Evolutionary conservation across 176 grass and related monocot genomes (phyloP).

Genomic region (Lolium multiflorum): DNA sequence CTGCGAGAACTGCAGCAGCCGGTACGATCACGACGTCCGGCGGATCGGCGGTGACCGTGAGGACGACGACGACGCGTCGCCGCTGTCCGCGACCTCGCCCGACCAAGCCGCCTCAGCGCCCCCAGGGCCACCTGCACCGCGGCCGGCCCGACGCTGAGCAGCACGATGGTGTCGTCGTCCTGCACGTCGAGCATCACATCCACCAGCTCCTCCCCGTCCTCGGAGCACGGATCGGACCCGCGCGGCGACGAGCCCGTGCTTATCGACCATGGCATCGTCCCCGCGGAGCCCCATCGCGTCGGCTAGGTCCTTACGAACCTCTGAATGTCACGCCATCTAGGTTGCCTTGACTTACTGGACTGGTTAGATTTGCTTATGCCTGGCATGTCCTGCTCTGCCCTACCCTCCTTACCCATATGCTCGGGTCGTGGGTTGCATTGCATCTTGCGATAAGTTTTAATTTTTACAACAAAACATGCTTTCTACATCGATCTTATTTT

Average conservation of each 20-base stretch:
- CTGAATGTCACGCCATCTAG: too few relatives aligned
- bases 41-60: constrained; percentile 80
- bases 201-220: constrained; percentile 93
- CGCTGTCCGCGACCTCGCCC: constrained; percentile 25
- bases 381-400: too few relatives aligned
- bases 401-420: too few relatives aligned
- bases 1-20: constrained; percentile 89
- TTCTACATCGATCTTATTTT: too few relatives aligned
- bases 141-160: constrained; percentile 92
- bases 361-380: too few relatives aligned
- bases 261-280: constrained; percentile 61
- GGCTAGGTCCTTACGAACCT: neutral
- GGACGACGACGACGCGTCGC: constrained; percentile 41
- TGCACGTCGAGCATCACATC: constrained; percentile 96
- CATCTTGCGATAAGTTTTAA: too few relatives aligned
- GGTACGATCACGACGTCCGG: constrained; percentile 69
- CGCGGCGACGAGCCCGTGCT: constrained; percentile 72
- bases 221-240: constrained; percentile 54
- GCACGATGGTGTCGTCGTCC: constrained; percentile 94
- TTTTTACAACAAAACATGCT: too few relatives aligned
- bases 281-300: constrained; percentile 56
- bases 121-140: constrained; percentile 23
- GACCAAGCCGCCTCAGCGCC: constrained; percentile 48
- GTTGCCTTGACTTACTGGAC: too few relatives aligned
- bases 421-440: too few relatives aligned